Evolutionary conservation across 1,284 basidiomycete species (phyloP).

Genomic region (Ceratobasidium theobromae): DNA sequence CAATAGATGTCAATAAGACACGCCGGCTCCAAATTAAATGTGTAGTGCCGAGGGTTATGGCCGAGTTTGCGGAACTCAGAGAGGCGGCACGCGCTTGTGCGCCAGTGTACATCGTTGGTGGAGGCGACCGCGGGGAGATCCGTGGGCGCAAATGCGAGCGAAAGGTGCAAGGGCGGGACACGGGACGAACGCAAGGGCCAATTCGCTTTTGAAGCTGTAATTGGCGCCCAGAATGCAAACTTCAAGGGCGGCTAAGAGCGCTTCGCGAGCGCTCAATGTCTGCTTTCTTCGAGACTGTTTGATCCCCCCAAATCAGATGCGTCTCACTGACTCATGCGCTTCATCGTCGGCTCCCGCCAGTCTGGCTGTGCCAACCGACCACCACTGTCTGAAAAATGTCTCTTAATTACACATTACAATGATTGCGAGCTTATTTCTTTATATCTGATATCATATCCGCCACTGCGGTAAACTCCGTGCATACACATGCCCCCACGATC

Average conservation of each 20-base stretch:
- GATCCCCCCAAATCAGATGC: slow-evolving; percentile 4
- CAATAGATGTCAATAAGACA: slow-evolving; percentile 26
- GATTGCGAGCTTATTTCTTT: slow-evolving; percentile 5
- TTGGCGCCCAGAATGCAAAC: no score
- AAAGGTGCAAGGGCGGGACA: not conserved
- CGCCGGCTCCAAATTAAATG: not conserved
- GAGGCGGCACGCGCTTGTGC: slow-evolving; percentile 1
- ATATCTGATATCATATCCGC: slow-evolving; percentile 1
- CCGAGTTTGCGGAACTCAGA: not conserved
- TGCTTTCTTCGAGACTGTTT: not conserved
- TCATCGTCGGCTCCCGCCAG: no score
- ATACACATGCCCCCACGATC: not conserved
- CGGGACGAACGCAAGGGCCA: not conserved
- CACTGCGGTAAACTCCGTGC: not conserved
- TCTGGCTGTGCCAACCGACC: no score
- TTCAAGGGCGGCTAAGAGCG: slow-evolving; percentile 6
- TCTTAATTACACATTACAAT: not conserved
- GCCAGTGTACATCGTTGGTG: slow-evolving; percentile 12
- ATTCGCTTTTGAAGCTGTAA: slow-evolving; percentile 4
- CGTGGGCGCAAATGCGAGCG: not conserved
- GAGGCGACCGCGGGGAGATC: not conserved
- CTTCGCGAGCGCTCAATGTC: not conserved
- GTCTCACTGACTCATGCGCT: not conserved
- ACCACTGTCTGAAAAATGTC: no score
- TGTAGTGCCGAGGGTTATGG: not conserved